Evolutionary conservation across 176 grass and related monocot genomes (phyloP).

Genomic region (Thinopyrum elongatum): DNA sequence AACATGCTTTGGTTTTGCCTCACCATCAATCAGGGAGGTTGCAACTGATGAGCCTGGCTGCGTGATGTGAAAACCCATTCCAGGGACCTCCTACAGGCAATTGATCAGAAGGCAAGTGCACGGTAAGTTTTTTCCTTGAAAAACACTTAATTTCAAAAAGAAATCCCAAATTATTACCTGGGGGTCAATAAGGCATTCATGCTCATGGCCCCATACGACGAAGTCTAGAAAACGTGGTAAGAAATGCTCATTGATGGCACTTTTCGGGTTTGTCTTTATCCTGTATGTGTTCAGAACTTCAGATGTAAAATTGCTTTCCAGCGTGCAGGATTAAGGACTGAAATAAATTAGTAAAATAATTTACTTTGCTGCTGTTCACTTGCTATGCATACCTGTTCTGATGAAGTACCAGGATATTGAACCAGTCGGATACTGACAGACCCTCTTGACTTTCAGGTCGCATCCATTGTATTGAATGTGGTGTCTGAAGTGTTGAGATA

Average conservation of each 20-base stretch:
- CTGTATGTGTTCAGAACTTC: constrained; percentile 32
- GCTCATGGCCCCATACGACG: constrained; percentile 92
- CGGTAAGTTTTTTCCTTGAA: not conserved
- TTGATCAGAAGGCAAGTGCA: constrained; percentile 8
- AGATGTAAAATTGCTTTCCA: constrained; percentile 14
- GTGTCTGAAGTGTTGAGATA: constrained; percentile 60
- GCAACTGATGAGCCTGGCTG: constrained; percentile 92
- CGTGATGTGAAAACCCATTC: constrained; percentile 98
- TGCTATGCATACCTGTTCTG: constrained; percentile 66
- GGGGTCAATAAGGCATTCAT: constrained; percentile 93
- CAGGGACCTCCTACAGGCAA: constrained; percentile 68
- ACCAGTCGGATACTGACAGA: constrained; percentile 72
- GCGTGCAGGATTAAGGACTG: not conserved
- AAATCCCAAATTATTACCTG: constrained; percentile 52
- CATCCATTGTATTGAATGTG: constrained; percentile 94
- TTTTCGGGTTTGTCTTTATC: constrained; percentile 94
- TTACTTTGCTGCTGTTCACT: not conserved
- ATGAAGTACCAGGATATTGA: constrained; percentile 97
- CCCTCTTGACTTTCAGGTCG: constrained; percentile 79
- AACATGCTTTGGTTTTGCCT: constrained; percentile 97
- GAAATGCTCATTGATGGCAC: constrained; percentile 95
- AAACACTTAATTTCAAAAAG: not conserved
- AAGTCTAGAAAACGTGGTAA: constrained; percentile 91
- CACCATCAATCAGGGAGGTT: constrained; percentile 90
- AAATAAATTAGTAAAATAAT: constrained; percentile 1